Conservation (phyloP, 2,329 filamentous ascomycete genomes). For the Colletotrichum sp. region DNA sequence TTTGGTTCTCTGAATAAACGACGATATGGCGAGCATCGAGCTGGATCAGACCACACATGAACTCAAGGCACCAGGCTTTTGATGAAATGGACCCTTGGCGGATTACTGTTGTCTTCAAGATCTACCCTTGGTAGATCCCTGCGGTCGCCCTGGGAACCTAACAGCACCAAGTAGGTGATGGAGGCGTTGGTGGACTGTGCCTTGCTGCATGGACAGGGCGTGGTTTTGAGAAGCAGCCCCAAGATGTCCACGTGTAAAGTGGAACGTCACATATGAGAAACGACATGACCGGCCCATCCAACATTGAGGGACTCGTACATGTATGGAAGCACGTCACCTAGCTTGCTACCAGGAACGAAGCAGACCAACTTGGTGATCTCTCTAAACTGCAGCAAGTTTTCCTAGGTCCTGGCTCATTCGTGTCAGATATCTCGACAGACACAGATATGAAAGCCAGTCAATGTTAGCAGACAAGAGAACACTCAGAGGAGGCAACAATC, state of each 20-base stretch:
- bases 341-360: background rate
- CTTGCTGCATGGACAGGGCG: background rate
- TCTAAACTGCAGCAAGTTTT: accelerated
- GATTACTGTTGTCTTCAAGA: background rate
- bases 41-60: too few species aligned
- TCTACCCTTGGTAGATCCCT: background rate
- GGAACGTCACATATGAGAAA: background rate
- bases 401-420: too few species aligned
- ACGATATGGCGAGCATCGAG: accelerated
- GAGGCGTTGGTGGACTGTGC: background rate
- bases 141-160: too few species aligned
- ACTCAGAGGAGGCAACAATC: background rate
- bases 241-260: background rate
- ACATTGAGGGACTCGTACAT: background rate
- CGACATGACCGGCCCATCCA: accelerated
- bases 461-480: background rate
- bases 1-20: too few species aligned
- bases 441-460: background rate
- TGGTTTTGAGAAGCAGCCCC: background rate
- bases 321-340: background rate
- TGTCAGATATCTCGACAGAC: background rate
- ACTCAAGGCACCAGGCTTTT: accelerated
- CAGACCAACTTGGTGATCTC: background rate
- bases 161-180: background rate
- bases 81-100: accelerated